Percentiles rank a stretch among this genome's conserved stretches.
These are phyloP conservation scores for Trichoderma sp. DNA, from an alignment of 2,329 filamentous ascomycete genomes.

Conservation along the genomic window DNA sequence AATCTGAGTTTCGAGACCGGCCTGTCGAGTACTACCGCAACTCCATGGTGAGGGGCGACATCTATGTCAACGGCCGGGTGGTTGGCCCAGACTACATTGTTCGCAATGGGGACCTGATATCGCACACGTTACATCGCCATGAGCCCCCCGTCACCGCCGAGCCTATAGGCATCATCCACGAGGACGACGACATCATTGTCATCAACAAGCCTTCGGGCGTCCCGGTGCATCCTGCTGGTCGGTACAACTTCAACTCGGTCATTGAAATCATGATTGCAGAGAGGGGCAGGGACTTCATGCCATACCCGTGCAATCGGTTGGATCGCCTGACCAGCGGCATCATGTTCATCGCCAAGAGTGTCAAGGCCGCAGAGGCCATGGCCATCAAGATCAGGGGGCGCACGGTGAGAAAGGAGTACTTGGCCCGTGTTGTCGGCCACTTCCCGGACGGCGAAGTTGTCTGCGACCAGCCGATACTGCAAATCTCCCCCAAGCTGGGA, in stretches of 20 bases:
- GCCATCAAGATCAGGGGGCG: constrained; percentile 74
- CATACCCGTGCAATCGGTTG: constrained; percentile 83
- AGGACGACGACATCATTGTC: constrained; percentile 90
- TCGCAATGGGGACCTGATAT: constrained; percentile 87
- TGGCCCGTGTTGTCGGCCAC: constrained; percentile 85
- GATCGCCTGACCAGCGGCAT: constrained; percentile 93
- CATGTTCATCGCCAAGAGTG: constrained; percentile 95
- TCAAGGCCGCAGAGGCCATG: constrained; percentile 75
- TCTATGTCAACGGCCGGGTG: constrained; percentile 75
- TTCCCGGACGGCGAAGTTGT: constrained; percentile 91
- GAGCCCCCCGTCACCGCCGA: constrained; percentile 88
- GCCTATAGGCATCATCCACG: constrained; percentile 80
- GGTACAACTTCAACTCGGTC: constrained; percentile 94
- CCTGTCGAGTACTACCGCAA: constrained; percentile 82
- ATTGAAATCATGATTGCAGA: constrained; percentile 91
- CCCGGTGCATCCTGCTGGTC: constrained; percentile 90
- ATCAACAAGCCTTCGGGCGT: constrained; percentile 97
- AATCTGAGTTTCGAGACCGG: constrained; percentile 87
- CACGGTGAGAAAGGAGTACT: constrained; percentile 91
- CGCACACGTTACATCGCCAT: constrained; percentile 91
- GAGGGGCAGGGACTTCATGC: constrained; percentile 56
- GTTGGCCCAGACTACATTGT: constrained; percentile 70
- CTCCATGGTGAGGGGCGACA: constrained; percentile 77
- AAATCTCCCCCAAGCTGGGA: constrained; percentile 92
- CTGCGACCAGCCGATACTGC: constrained; percentile 90